Percentiles rank a stretch among this genome's conserved stretches.
These are phyloP conservation scores for Colletotrichum sp. DNA, from an alignment of 2,329 filamentous ascomycete genomes.

Conservation along the genomic window DNA sequence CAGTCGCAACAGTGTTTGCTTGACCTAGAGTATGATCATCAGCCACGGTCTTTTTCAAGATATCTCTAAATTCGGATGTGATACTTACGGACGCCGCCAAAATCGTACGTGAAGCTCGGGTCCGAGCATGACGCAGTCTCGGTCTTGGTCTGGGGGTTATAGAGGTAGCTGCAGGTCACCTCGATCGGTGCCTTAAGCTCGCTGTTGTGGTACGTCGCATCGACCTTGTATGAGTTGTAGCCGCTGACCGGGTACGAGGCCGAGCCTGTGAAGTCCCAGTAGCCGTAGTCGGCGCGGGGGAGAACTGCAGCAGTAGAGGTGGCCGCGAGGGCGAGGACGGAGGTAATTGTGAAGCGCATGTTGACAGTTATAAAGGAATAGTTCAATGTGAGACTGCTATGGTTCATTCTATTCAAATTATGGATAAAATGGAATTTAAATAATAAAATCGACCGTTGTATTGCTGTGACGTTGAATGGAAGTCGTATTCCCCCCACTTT, in stretches of 20 bases:
- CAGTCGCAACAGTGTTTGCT: not conserved
- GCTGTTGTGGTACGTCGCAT: not conserved
- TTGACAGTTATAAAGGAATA: not conserved
- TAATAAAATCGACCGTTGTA: not conserved
- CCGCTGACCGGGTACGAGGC: not conserved
- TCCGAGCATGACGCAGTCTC: not conserved
- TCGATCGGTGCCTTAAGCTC: not conserved
- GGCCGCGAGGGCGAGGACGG: not conserved
- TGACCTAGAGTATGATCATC: not conserved
- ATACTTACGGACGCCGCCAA: not conserved
- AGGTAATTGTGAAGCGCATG: not conserved
- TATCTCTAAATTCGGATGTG: too few relatives aligned
- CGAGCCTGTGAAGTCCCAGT: constrained; percentile 3
- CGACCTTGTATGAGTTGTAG: not conserved
- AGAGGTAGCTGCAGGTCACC: constrained; percentile 1
- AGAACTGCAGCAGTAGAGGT: not conserved
- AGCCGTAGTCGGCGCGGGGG: not conserved
- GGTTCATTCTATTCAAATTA: not conserved
- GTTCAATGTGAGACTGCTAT: not conserved
- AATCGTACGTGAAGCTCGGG: constrained; percentile 3
- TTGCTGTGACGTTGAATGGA: not conserved
- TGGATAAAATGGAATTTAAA: not conserved
- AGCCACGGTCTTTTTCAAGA: not conserved
- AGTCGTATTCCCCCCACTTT: not conserved
- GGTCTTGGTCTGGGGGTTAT: not conserved